Base-by-base conservation (phyloP, 2,329 filamentous ascomycete species). In the Leptographium wingfieldii region DNA sequence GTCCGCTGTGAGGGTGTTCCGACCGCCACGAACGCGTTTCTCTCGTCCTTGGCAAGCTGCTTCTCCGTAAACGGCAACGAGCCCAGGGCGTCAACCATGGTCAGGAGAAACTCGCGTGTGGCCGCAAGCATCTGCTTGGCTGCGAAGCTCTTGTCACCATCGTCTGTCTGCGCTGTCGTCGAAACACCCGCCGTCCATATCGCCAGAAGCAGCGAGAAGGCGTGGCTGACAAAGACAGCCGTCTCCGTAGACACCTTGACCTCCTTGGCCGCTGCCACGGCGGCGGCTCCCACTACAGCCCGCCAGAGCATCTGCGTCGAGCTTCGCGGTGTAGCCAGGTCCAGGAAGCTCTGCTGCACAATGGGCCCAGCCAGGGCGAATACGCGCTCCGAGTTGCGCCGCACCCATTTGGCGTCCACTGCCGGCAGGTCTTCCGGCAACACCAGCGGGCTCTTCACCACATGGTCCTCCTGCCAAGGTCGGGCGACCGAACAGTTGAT, bases 201-300 rank as follows among this genome's bases (percentile, higher is more conserved):
- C 31, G 80, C 82, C 56, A 83, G 80, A 7, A 96, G 73, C 27
- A 91, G 72, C 51, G 83, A 83, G 56, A 92, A 79, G 27, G 91
- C 78, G 51, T 83, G 79, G 27, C 88, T 86, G 63, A 96, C 80
- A 61, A 92, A 92, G 62, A 84, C 81, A 68, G 89, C 88, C 1
- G 91, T 89, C 63, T 97, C 92, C 14, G 81, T 81, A 0, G 90
- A 91, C 7, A 92, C 85, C 67, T 92, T 95, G 66, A 99, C 87
- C 71, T 99, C 94, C 72, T 96, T 95, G 51, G 79, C 80, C 29
- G 86, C 86, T 48, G 88, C 87, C 56, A 81, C 80, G 2, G 84
- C 80, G 31, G 91, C 75, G 1, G 85, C 81, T 3, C 76, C 73
- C 52, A 89, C 76, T 14, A 90, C 74, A 1, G 80, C 76, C 33